These are phyloP conservation scores for Boletus subcaerulescens DNA, from an alignment of 768 basidiomycete species.

Conservation along the genomic window DNA sequence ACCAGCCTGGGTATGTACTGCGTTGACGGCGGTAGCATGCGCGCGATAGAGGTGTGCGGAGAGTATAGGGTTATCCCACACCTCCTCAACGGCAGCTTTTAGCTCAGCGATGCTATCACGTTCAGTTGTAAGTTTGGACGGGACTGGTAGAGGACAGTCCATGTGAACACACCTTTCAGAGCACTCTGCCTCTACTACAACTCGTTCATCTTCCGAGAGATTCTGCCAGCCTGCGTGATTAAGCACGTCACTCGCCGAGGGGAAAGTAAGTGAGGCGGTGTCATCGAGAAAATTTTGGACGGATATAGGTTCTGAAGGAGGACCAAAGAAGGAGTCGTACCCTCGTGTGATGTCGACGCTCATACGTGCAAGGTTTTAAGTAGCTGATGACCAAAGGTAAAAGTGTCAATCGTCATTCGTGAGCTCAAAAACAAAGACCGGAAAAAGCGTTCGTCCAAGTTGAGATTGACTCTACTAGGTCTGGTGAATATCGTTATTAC, in stretches of 20 bases:
- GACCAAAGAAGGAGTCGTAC: conserved; percentile 59
- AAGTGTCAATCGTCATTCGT: not conserved
- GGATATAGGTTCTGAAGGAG: conserved; percentile 54
- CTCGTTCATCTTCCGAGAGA: conserved; percentile 26
- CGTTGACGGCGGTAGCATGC: conserved; percentile 47
- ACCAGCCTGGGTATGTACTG: conserved; percentile 36
- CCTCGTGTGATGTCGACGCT: conserved; percentile 27
- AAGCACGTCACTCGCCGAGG: conserved; percentile 8
- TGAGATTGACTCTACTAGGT: too few species aligned
- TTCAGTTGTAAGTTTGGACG: not conserved
- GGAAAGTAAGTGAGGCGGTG: conserved; percentile 17
- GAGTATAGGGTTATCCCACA: conserved; percentile 54
- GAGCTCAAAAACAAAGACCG: too few species aligned
- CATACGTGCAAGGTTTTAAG: conserved; percentile 3
- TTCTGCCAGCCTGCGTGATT: conserved; percentile 21
- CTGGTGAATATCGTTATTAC: too few species aligned
- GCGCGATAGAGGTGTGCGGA: conserved; percentile 53
- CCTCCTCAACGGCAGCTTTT: conserved; percentile 38
- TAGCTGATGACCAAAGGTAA: not conserved
- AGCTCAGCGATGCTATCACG: conserved; percentile 53
- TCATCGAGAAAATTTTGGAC: conserved; percentile 44
- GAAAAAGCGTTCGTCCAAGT: not conserved
- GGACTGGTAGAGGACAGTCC: not conserved
- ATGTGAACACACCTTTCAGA: conserved; percentile 32
- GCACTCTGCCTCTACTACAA: conserved; percentile 40